phyloP scores from a whole-genome alignment of 148 eudicot species.

The Dianthus caryophyllus region DNA sequence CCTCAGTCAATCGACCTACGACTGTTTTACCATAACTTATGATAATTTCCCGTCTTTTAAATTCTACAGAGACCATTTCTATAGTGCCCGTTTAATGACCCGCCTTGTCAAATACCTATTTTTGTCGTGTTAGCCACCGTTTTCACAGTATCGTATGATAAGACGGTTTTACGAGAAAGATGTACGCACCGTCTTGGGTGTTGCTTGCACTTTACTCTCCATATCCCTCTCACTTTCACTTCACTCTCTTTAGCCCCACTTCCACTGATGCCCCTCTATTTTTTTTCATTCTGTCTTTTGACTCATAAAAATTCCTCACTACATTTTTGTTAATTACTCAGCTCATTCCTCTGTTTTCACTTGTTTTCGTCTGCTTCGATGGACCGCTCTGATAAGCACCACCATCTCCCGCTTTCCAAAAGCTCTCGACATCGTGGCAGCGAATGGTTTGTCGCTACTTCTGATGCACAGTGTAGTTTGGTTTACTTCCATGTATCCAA shows the following conservation, averaged over 20 bases:
- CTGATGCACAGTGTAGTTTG: neutral
- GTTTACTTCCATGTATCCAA: neutral
- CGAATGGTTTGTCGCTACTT: conserved; percentile 61
- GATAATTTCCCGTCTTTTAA: too few species aligned
- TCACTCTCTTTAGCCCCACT: conserved; percentile 34
- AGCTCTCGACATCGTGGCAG: conserved; percentile 51
- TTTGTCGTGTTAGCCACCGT: too few species aligned
- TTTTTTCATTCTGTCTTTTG: conserved; percentile 21
- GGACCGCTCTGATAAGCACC: conserved; percentile 52
- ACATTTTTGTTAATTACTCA: neutral
- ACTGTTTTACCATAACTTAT: too few species aligned
- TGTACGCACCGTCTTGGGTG: conserved; percentile 25
- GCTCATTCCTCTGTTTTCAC: conserved; percentile 16
- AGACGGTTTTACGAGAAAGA: too few species aligned
- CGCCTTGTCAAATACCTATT: too few species aligned
- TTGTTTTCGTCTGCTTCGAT: conserved; percentile 21
- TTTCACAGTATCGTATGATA: too few species aligned
- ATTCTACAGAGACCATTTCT: too few species aligned
- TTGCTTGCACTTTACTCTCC: conserved; percentile 16
- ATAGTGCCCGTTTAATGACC: too few species aligned
- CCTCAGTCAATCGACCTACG: too few species aligned
- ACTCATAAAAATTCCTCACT: conserved; percentile 19
- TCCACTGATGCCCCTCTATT: conserved; percentile 12
- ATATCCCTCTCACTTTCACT: conserved; percentile 11
- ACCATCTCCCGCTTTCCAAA: conserved; percentile 47